These are phyloP conservation scores for Beauveria australis DNA, from an alignment of 2,329 filamentous ascomycete species.

Conservation along the genomic window DNA sequence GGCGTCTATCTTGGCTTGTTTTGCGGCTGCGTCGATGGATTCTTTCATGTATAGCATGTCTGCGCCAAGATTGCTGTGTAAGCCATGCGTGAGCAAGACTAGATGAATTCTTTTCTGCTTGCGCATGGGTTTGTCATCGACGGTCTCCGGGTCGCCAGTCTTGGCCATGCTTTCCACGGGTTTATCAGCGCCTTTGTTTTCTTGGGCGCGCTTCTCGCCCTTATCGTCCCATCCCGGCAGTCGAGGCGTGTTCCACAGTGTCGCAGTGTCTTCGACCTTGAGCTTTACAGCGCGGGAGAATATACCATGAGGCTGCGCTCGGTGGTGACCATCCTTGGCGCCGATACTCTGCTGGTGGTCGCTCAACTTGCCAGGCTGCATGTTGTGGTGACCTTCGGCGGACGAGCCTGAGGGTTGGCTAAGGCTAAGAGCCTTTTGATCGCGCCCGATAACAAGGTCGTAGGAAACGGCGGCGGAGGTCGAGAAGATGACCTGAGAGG, in stretches of 20 bases:
- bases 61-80: conserved; percentile 91
- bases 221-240: conserved; percentile 58
- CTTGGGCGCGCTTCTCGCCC: conserved; percentile 22
- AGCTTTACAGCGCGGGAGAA: conserved; percentile 75
- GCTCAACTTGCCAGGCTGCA: conserved; percentile 63
- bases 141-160: conserved; percentile 23
- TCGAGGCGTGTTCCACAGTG: conserved; percentile 85
- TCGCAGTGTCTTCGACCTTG: conserved; percentile 78
- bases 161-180: conserved; percentile 26
- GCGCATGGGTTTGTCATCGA: conserved; percentile 23
- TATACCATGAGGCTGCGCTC: conserved; percentile 62
- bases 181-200: conserved; percentile 20
- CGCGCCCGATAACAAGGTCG: conserved; percentile 77
- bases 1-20: conserved; percentile 63
- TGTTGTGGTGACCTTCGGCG: conserved; percentile 36
- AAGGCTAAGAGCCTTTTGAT: conserved; percentile 72
- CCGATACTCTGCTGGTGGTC: conserved; percentile 63
- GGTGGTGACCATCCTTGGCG: conserved; percentile 49
- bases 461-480: conserved; percentile 79
- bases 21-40: conserved; percentile 80
- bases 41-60: conserved; percentile 98
- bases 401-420: conserved; percentile 41
- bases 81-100: conserved; percentile 84
- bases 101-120: conserved; percentile 78
- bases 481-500: conserved; percentile 92